These are phyloP conservation scores for Cucurbita argyrosperma DNA, from an alignment of 306 rosid species.

Conservation along the genomic window DNA sequence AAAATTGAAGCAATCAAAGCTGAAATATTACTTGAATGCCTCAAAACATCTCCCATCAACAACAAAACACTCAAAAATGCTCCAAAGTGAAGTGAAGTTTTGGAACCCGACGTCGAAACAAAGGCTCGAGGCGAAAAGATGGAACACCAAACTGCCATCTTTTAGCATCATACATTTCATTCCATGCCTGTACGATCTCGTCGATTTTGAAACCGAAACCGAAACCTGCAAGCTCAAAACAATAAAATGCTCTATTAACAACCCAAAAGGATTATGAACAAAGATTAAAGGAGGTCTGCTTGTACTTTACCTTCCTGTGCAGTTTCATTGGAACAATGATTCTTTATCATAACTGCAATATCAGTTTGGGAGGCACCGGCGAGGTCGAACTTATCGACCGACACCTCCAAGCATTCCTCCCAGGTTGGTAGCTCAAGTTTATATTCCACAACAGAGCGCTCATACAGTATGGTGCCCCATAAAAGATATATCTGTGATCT, in stretches of 20 bases:
- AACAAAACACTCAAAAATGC: slow-evolving; percentile 34
- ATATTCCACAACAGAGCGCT: slow-evolving; percentile 79
- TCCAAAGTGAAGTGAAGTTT: slow-evolving; percentile 70
- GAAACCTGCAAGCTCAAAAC: slow-evolving; percentile 31
- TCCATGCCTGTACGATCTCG: slow-evolving; percentile 90
- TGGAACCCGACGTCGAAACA: slow-evolving; percentile 82
- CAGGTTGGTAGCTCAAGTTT: slow-evolving; percentile 70
- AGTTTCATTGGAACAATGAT: slow-evolving; percentile 81
- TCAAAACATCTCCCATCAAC: slow-evolving; percentile 21
- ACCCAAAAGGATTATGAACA: neutral
- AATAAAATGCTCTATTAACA: neutral
- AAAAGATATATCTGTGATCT: slow-evolving; percentile 64
- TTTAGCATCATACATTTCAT: slow-evolving; percentile 89
- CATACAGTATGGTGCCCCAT: slow-evolving; percentile 82
- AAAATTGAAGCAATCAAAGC: neutral
- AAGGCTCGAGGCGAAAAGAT: slow-evolving; percentile 82
- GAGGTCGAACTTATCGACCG: slow-evolving; percentile 84
- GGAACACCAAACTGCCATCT: slow-evolving; percentile 95
- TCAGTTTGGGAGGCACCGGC: slow-evolving; percentile 87
- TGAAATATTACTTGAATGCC: slow-evolving; percentile 14
- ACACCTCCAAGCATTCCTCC: slow-evolving; percentile 90
- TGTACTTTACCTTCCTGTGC: slow-evolving; percentile 59
- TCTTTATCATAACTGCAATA: slow-evolving; percentile 90
- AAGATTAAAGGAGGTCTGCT: neutral
- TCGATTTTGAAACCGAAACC: slow-evolving; percentile 92